Percentiles rank a stretch among this genome's conserved stretches.
Evolutionary conservation across 2,329 filamentous ascomycete genomes (phyloP).

Genomic region (Periglandula ipomoeae): DNA sequence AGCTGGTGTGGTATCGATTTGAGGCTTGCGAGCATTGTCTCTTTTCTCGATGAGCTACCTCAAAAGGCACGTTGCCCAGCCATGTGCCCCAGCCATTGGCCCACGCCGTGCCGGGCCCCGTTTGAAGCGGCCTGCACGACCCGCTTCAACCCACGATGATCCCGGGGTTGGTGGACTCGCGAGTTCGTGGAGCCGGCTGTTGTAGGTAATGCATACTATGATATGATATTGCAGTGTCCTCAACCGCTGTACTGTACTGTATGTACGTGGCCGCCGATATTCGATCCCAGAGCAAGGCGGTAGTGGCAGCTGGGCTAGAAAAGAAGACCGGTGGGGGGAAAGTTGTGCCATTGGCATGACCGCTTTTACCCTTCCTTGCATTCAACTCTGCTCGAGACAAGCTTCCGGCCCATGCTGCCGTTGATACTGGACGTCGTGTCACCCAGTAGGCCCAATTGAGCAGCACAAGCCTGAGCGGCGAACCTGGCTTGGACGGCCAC

Average conservation of each 20-base stretch:
- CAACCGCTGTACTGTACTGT: no score
- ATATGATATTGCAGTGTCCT: not conserved
- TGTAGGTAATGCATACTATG: not conserved
- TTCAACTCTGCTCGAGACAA: not conserved
- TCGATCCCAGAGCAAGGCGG: not conserved
- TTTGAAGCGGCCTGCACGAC: not conserved
- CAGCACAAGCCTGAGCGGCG: not conserved
- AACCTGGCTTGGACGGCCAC: not conserved
- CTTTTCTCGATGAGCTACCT: conserved; percentile 11
- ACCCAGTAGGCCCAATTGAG: not conserved
- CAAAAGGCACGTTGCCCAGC: conserved; percentile 15
- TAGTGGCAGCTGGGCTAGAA: no score
- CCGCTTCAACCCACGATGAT: not conserved
- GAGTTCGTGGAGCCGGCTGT: not conserved
- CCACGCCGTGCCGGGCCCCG: conserved; percentile 15
- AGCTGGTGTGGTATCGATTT: not conserved
- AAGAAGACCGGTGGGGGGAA: not conserved
- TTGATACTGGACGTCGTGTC: no score
- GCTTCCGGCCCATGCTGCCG: not conserved
- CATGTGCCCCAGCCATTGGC: conserved; percentile 37
- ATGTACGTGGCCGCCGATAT: not conserved
- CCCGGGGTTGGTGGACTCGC: not conserved
- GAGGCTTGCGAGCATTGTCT: not conserved
- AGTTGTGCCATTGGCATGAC: not conserved
- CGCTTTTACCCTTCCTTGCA: not conserved